These are phyloP conservation scores for Nymphaea thermarum DNA, from an alignment of 164 flowering plant species.

Conservation along the genomic window DNA sequence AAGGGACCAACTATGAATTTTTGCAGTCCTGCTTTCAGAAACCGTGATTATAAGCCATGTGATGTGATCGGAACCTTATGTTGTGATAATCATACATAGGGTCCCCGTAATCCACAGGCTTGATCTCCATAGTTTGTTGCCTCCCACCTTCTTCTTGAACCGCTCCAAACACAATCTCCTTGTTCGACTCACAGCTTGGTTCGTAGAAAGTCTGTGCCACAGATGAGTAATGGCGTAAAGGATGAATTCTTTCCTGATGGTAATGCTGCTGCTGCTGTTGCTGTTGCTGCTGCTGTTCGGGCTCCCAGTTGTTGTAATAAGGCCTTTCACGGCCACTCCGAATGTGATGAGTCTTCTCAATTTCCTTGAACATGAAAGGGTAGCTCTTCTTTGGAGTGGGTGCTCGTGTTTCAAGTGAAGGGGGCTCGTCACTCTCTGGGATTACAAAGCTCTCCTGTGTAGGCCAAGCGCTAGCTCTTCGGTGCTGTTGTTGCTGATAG, in stretches of 20 bases:
- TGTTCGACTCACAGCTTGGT: conserved; percentile 49
- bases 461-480: conserved; percentile 49
- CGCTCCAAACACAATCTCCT: conserved; percentile 84
- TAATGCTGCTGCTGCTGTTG: conserved; percentile 35
- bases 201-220: conserved; percentile 56
- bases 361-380: conserved; percentile 78
- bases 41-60: conserved; percentile 25
- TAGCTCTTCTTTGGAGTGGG: conserved; percentile 85
- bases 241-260: conserved; percentile 8
- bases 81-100: conserved; percentile 33
- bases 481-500: conserved; percentile 23
- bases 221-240: conserved; percentile 27
- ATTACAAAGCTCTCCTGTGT: conserved; percentile 77
- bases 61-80: conserved; percentile 31
- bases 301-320: conserved; percentile 51
- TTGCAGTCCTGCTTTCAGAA: conserved; percentile 9
- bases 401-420: conserved; percentile 59
- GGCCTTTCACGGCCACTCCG: conserved; percentile 31
- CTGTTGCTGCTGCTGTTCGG: conserved; percentile 27
- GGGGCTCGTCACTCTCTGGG: conserved; percentile 82
- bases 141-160: conserved; percentile 57
- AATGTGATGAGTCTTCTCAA: conserved; percentile 57
- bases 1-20: neutral
- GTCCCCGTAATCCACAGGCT: conserved; percentile 54
- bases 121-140: conserved; percentile 32